Base-by-base conservation (phyloP, 2,329 filamentous ascomycete genomes). In the Chalara sp. region DNA sequence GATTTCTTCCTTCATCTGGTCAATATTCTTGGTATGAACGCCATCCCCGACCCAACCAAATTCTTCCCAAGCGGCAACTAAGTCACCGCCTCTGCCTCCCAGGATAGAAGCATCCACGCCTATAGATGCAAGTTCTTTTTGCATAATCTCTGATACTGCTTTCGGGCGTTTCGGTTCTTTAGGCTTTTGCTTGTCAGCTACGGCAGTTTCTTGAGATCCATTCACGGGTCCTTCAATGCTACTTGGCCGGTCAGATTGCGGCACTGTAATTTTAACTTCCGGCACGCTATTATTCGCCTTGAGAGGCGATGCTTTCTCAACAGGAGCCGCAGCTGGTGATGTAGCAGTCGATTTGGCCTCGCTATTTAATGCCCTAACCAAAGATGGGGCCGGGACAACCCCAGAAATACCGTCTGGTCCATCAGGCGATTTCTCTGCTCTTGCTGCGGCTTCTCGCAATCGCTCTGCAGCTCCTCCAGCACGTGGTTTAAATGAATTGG, bases 401-500 rank as follows among this genome's bases (percentile, higher is more conserved):
- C 85, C 81, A 10, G 86, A 95, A 57, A 96, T 95, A 2, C 91
- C 92, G 70, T 96, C 91, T 6, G 89, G 87, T 5, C 86, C 89
- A 29, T 86, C 80, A 3, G 70, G 70, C n/a, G 69, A 67, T 51
- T 78, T 81, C 56, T 72, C 74, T 50, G 81, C 77, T 21, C 21
- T 21, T 56, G 72, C 74, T 50, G 81, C 77, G 35, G 76, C 72
- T 54, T 77, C 74, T 50, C 61, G 56, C 6, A 95, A 72, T 47
- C 87, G 84, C 55, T 95, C 89, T 47, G 83, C 90, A 28, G 89
- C 91, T 56, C 91, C 92, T 51, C 92, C 92, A 33, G 85, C 84
- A 52, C 92, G 82, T 21, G 92, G 92, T 63, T 92, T 95, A 71
- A 97, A 97, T 13, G 79, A 79, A 50, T 67, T 78, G 8, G 84